Evolutionary conservation across 2,329 filamentous ascomycete genomes (phyloP), one percentile per base, ranked within the genome.

Genomic region (Sporothrix inflata): DNA sequence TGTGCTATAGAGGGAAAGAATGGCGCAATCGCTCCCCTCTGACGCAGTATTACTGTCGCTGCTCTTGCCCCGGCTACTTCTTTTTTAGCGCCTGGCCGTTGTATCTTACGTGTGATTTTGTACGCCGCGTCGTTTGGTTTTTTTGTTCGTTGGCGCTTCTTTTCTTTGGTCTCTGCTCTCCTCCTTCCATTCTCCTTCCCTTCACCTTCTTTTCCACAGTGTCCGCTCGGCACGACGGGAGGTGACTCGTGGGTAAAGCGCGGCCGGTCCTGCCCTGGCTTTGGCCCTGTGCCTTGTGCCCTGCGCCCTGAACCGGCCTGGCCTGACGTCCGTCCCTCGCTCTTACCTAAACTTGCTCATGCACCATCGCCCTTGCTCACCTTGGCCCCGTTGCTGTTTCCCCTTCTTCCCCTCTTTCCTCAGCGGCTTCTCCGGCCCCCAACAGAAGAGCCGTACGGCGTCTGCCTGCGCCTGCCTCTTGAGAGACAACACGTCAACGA

Each of bases 21-120:
- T 65, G 45, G 40, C 60, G 60, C 60, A 65, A 65, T 65, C 61
- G 40, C 40, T n/a, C 49, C 57, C 19, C 40, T 66, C 42, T 66
- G 24, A 34, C 63, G 40, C 42, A n/a, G 42, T 47, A 30, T 21
- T 1, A 49, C 14, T 24, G 21, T 47, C 30, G 6, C 8, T 38
- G 51, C 14, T 53, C 34, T 45, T 24, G 49, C 3, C 42, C 19
- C 7, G 47, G 47, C 47, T 49, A 7, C 47, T 47, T 12, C 14
- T 42, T 34, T 40, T 49, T n/a, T 49, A 66, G 63, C 63, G 40
- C 60, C 38, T 65, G 1, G n/a, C 5, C 60, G 60, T 38, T 65
- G 60, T 45, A 45, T 45, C 60, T 65, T 65, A 65, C 60, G 60
- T 65, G 60, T 65, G 60, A 45, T 65, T 16, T 19, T 16, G 8